Evolutionary conservation across 495 filamentous ascomycete species (phyloP).

Genomic region (Penicillium alfredii): DNA sequence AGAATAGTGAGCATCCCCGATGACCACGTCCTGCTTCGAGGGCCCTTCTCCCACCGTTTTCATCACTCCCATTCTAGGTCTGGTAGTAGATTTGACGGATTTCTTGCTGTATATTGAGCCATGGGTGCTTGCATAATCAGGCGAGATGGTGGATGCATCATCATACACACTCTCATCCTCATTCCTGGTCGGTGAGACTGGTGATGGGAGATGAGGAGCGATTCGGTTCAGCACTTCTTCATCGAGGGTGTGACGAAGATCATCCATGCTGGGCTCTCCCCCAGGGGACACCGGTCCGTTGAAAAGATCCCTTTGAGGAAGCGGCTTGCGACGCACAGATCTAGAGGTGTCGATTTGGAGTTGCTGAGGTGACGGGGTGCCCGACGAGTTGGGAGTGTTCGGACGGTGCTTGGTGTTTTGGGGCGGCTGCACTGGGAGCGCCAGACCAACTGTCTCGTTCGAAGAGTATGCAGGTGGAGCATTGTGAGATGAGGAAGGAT

Average conservation of each 20-base stretch:
- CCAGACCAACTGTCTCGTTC: slow-evolving; percentile 15
- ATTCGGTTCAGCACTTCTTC: slow-evolving; percentile 55
- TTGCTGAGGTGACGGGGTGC: slow-evolving; percentile 19
- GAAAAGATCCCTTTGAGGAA: slow-evolving; percentile 39
- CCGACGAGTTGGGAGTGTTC: slow-evolving; percentile 12
- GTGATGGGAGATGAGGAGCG: slow-evolving; percentile 27
- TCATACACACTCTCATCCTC: slow-evolving; percentile 48
- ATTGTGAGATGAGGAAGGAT: slow-evolving; percentile 3
- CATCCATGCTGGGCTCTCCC: slow-evolving; percentile 52
- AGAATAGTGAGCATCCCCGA: slow-evolving; percentile 56
- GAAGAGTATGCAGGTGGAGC: slow-evolving; percentile 10
- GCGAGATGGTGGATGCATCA: slow-evolving; percentile 42
- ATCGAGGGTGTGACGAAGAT: slow-evolving; percentile 60
- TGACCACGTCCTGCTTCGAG: slow-evolving; percentile 44
- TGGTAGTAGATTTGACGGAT: slow-evolving; percentile 54
- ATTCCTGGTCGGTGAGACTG: slow-evolving; percentile 26
- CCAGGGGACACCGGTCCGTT: slow-evolving; percentile 7
- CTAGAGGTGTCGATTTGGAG: slow-evolving; percentile 37
- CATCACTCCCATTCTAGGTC: slow-evolving; percentile 73
- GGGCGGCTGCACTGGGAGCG: slow-evolving; percentile 10
- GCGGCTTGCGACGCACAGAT: slow-evolving; percentile 58
- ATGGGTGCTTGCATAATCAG: slow-evolving; percentile 67
- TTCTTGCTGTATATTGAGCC: slow-evolving; percentile 56
- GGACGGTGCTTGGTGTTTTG: slow-evolving; percentile 17
- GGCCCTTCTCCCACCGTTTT: slow-evolving; percentile 69